Evolutionary conservation across 139 green algal genomes (phyloP), one percentile per base, ranked within the genome.

Genomic region (Chlorella ohadii): DNA sequence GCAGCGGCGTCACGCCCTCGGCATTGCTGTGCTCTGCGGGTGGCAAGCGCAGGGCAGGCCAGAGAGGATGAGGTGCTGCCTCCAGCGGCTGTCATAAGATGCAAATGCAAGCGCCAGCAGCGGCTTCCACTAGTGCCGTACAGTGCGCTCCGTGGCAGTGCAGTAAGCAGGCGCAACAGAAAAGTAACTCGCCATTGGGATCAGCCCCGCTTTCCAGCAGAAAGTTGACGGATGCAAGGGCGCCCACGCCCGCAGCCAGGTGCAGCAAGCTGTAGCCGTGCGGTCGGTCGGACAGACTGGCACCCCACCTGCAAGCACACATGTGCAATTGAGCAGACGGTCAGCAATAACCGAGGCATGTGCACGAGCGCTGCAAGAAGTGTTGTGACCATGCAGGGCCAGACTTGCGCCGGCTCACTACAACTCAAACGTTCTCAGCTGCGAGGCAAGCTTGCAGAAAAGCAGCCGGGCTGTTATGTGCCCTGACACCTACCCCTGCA

Each of bases 221-320:
- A 16, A 88, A 74, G 34, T 81, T 82, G 1, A 87, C 88, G 0
- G 83, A 84, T 27, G 79, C 72, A 9, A 82, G 51, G 25, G 83
- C 80, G 22, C 84, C 91, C 71, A 90, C 20, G 31, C 87, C 92
- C 0, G 88, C 88, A 20, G 89, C 91, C 41, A 93, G 27, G 74
- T 94, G 90, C 68, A 94, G 86, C 74, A 95, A 76, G 27, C 72
- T 87, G 87, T 87, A 94, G 55, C 88, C 82, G 39, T 82, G 76
- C 4, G 88, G 81, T 13, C 78, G 71, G 51, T 85, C 76, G 1
- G 28, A 15, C 31, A 70, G 20, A n/a, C 84, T 71, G 27, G 84
- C 82, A 9, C 23, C 75, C 75, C 75, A 72, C 55, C 68, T 82
- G 44, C 71, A n/a, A n/a, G 44, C 44, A 51, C 44, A 51, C 7